Base-by-base conservation (phyloP, 1,139 yeast species). In the Yamadazyma mexicana region DNA sequence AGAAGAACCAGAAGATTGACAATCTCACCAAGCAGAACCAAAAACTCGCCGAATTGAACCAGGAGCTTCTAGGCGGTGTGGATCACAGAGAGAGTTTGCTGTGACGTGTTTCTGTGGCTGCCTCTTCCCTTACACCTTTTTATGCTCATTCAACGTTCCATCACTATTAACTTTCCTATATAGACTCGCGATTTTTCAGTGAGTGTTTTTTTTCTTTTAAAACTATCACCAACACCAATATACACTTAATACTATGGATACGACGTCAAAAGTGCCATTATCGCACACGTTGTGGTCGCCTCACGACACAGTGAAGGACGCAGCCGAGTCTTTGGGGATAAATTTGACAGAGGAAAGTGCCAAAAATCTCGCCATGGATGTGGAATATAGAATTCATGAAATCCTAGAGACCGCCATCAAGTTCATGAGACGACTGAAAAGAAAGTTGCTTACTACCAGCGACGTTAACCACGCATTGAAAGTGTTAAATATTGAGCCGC, bases 271-370 rank as follows among this genome's bases (percentile, higher is more conserved):
- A 53, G 62, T 71, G 26, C 83, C 83, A 36, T 72, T 77, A 47
- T 89, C 97, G 2, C 95, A 89, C 61, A 87, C 98, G 1, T 74
- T 92, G 46, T 92, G 98, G 98, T 91, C 98, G 4, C 98, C 98
- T 7, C 83, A 87, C 46, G 98, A 94, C 58, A 94, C 98, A 0
- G 96, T 94, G 16, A 85, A 85, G 55, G 98, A 94, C 68, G 96
- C 88, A 14, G 97, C 98, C 0, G 98, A 92, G 55, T 79, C 89
- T 3, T 70, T 92, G 16, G 98, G 98, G 2, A 75, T 92, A 31
- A 83, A 76, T 45, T 67, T 92, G 34, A 87, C 89, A 17, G 98
- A 92, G 45, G 98, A 94, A 46, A 95, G 94, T 1, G 87, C 96
- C 38, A 87, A 88, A 55, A 88, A 94, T 47, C 69, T 94, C 45